Evolutionary conservation across 192 early-diverging fungal species (phyloP).

Genomic region (Lobosporangium transversale): DNA sequence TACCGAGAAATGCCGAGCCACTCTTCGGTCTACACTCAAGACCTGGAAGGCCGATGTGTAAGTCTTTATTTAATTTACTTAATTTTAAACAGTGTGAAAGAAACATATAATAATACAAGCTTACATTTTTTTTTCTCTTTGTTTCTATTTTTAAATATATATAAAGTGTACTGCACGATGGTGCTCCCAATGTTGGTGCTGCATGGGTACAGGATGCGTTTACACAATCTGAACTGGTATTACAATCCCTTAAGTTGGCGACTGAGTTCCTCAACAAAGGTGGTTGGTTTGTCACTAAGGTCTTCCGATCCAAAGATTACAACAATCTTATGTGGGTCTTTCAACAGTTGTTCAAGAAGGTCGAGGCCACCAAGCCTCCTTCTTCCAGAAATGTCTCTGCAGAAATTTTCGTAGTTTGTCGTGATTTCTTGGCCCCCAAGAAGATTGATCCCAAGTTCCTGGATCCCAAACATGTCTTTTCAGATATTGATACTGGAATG

Average conservation of each 20-base stretch:
- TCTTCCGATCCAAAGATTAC: conserved; percentile 99
- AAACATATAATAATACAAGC: too few relatives aligned
- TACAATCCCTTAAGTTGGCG: conserved; percentile 93
- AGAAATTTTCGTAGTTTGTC: conserved; percentile 99
- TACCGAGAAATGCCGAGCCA: conserved; percentile 89
- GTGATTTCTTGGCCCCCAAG: conserved; percentile 91
- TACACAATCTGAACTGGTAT: conserved; percentile 91
- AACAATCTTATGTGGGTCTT: conserved; percentile 99
- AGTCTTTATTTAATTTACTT: too few relatives aligned
- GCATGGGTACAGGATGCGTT: conserved; percentile 98
- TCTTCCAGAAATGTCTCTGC: conserved; percentile 98
- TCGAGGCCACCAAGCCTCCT: conserved; percentile 98
- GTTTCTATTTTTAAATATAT: not conserved
- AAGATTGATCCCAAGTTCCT: conserved; percentile 94
- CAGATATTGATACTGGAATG: conserved; percentile 82
- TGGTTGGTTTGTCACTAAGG: conserved; percentile 96
- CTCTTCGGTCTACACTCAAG: conserved; percentile 90
- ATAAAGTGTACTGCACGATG: conserved; percentile 94
- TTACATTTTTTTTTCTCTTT: conserved; percentile 2
- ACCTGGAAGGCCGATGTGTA: conserved; percentile 99
- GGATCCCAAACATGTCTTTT: conserved; percentile 94
- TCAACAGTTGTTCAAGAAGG: conserved; percentile 94
- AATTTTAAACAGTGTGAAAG: too few relatives aligned
- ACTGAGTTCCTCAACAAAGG: conserved; percentile 92
- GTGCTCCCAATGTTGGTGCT: conserved; percentile 97